Percentiles rank a stretch among this genome's conserved stretches.
Evolutionary conservation across 148 eudicot genomes (phyloP).

Genomic region (Vaccinium macrocarpon): DNA sequence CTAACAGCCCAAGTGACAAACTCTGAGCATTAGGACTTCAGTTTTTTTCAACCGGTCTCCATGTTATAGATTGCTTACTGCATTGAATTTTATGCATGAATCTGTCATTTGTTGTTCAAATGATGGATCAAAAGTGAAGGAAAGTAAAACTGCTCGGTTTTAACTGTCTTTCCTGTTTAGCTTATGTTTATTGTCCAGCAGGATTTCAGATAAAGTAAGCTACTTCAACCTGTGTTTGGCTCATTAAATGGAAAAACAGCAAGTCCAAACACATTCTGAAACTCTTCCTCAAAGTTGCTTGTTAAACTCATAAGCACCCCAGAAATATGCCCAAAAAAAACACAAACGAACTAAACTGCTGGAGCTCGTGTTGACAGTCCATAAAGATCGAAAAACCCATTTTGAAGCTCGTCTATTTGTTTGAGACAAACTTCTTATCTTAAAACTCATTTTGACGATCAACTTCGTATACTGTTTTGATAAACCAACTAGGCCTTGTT

Average conservation of each 20-base stretch:
- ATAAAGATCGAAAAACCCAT: background rate
- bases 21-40: background rate
- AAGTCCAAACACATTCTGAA: background rate
- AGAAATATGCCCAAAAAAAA: background rate
- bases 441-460: background rate
- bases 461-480: background rate
- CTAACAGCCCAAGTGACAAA: background rate
- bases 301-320: background rate
- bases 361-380: background rate
- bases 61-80: background rate
- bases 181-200: background rate
- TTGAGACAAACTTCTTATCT: background rate
- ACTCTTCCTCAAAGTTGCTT: background rate
- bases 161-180: background rate
- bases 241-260: background rate
- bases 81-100: background rate
- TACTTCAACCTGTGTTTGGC: background rate
- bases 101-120: background rate
- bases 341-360: background rate
- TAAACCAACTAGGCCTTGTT: background rate
- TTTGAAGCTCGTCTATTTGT: background rate
- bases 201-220: background rate
- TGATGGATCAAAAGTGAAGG: background rate
- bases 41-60: background rate
- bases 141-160: too few relatives aligned